Base-by-base conservation (phyloP, 345 rosid species). In the Brassica incana region DNA sequence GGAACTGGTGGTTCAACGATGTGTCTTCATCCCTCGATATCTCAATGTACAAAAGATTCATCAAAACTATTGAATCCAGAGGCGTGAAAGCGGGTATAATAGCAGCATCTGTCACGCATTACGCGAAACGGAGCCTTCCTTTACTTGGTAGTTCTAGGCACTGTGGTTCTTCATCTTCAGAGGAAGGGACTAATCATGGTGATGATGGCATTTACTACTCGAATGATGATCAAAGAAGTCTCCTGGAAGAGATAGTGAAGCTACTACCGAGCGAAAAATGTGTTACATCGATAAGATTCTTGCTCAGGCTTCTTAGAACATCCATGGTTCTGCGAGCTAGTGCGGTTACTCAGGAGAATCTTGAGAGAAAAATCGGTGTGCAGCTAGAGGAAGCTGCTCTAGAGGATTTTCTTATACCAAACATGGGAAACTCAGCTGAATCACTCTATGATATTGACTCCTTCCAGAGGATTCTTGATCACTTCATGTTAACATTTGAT, bases 1-100 rank as follows among this genome's bases (percentile, higher is more conserved):
- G 87, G 25, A 94, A 91, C 83, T 92, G 97, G 99, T 95, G 97
- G 99, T 87, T 86, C 20, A 90, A 86, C 54, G 99, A 92, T 77
- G 91, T 81, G 35, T 91, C 95, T 6, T 74, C 77, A 5, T 59
- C 6, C 70, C 94, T 91, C 9, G 71, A 84, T 5, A 59, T 92
- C 16, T 72, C 85, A 27, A 69, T 85, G 65, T 95, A 82, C 77
- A 91, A 84, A 80, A 91, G 90, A 79, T 86, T 95, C 64, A 89
- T 95, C 20, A 71, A 77, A 56, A 90, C 86, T 9, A 71, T 92
- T 43, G 79, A 80, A 67, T 81, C 88, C 25, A 81, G 84, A 56
- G 93, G 93, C 66, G 83, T 88, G 83, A 87, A 85, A 73, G 86
- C 86, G 0, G 90, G 81, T 77, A 84, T 64, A 40, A 79, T 92